phyloP scores from a whole-genome alignment of 306 rosid species.

The Glycine soja region DNA sequence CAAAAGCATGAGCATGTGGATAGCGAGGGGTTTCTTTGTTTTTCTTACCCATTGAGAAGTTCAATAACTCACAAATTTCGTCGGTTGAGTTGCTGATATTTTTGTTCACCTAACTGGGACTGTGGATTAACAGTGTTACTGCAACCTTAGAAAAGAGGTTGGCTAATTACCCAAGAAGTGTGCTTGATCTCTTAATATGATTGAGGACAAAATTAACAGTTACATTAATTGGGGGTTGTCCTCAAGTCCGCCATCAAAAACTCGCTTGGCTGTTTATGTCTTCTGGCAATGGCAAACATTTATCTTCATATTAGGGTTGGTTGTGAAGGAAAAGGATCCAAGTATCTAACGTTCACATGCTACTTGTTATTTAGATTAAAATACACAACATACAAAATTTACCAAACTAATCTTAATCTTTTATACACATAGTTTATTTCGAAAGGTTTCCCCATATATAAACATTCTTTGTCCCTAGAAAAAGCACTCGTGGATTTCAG shows the following conservation, averaged over 20 bases:
- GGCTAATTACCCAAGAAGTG: neutral
- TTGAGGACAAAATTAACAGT: neutral
- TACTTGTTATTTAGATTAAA: constrained; percentile 7
- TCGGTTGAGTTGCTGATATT: constrained; percentile 25
- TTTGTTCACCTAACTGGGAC: constrained; percentile 35
- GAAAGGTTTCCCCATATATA: constrained; percentile 32
- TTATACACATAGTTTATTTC: constrained; percentile 27
- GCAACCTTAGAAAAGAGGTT: constrained; percentile 4
- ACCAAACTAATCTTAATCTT: constrained; percentile 36
- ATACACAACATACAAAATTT: constrained; percentile 38
- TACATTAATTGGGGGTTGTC: constrained; percentile 18
- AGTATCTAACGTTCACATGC: neutral
- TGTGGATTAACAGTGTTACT: constrained; percentile 21
- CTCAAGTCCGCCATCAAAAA: constrained; percentile 13
- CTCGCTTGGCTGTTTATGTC: constrained; percentile 9
- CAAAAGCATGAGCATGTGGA: constrained; percentile 10
- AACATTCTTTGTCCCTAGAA: constrained; percentile 37
- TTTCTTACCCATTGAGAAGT: neutral
- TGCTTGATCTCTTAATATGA: constrained; percentile 2
- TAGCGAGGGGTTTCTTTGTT: constrained; percentile 3
- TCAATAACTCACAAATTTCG: neutral
- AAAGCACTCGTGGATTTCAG: constrained; percentile 42
- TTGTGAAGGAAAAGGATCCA: neutral
- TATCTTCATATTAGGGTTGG: constrained; percentile 21
- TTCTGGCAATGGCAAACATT: constrained; percentile 16